Evolutionary conservation across 2,329 filamentous ascomycete genomes (phyloP), one percentile per base, ranked within the genome.

Genomic region (Davidsoniella neocaledoniae): DNA sequence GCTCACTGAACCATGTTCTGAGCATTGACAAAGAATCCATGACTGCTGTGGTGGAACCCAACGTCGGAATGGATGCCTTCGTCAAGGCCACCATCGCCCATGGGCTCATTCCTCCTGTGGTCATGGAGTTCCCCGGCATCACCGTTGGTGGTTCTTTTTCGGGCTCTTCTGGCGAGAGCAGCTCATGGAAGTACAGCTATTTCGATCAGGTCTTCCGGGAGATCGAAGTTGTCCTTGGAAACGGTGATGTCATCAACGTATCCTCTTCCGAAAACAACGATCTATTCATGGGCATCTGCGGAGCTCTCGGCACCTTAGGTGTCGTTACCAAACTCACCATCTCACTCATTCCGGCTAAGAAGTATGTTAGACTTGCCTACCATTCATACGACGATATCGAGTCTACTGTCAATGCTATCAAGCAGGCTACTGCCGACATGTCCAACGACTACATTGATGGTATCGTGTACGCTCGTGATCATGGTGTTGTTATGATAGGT

Each of bases 81-180:
- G 72, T 81, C 10, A 68, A 71, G 48, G 73, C 71, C 3, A 76
- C 77, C 0, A 57, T 79, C n/a, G 62, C 65, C 17, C 62, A 73
- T 48, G 70, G 69, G 1, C 64, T 83, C 1, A 65, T 83, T 2
- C 78, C 80, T 0, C 73, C 76, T 0, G 77, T 84, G 0, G 78
- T 83, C 4, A 81, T 81, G 73, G 79, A 83, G 58, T 82, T 83
- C 51, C 79, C 77, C 2, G 79, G 77, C n/a, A 84, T 83, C 59
- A 84, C 80, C 1, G 76, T 74, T 5, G 80, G 79, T 21, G 80
- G 80, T 36, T 79, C 76, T 2, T 83, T 80, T 61, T 74, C 76
- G 42, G 79, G 79, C 1, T 80, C 76, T 0, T 74, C 77, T 6
- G 80, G 79, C 9, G 80, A 83, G 61, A 82, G 77, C 62, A 80